Evolutionary conservation across 345 rosid genomes (phyloP).

Genomic region (Brassica napus): Da-Ae NC_063451.1:25385501-25386000

Average conservation of each 20-base stretch:
- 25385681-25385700: conserved; percentile 72
- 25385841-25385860: not conserved
- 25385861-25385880: not conserved
- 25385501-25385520: conserved; percentile 68
- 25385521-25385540: conserved; percentile 19
- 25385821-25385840: conserved; percentile 17
- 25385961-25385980: conserved; percentile 69
- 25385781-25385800: conserved; percentile 67
- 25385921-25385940: conserved; percentile 80
- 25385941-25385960: conserved; percentile 89
- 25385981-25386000: conserved; percentile 76
- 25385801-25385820: conserved; percentile 47
- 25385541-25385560: not conserved
- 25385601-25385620: conserved; percentile 82
- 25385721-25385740: conserved; percentile 46
- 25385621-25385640: conserved; percentile 65
- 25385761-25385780: conserved; percentile 55
- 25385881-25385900: conserved; percentile 9
- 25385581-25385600: not conserved
- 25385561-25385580: conserved; percentile 1
- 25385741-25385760: conserved; percentile 76
- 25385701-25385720: conserved; percentile 40
- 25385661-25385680: conserved; percentile 74
- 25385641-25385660: conserved; percentile 89
- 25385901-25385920: conserved; percentile 77